A percentile compares a stretch with the other conserved stretches of the same genome.
These are phyloP conservation scores for Cryomyces minteri DNA, from an alignment of 495 filamentous ascomycete genomes.

Conservation along the genomic window DNA sequence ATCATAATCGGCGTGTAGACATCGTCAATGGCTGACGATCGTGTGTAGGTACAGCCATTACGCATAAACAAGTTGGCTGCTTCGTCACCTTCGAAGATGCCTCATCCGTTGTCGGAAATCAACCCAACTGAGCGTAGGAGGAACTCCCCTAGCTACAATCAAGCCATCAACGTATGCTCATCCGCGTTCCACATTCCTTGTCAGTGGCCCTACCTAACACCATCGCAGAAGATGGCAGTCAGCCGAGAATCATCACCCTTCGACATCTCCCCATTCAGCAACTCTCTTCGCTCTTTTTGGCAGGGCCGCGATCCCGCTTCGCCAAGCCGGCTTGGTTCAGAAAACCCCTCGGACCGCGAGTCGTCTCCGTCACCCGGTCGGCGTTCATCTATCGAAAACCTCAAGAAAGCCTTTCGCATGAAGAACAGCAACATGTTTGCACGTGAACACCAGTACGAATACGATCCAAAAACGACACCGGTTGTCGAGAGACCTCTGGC, in stretches of 20 bases:
- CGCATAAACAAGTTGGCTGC: constrained; percentile 21
- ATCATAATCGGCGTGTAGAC: too few species aligned
- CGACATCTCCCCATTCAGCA: constrained; percentile 30
- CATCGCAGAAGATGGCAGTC: constrained; percentile 26
- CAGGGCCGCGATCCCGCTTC: constrained; percentile 49
- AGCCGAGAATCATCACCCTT: constrained; percentile 54
- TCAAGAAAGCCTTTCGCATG: constrained; percentile 84
- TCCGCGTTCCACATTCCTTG: constrained; percentile 3
- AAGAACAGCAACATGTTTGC: constrained; percentile 95
- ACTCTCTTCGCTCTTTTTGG: constrained; percentile 63
- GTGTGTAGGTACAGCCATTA: constrained; percentile 19
- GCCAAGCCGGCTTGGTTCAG: constrained; percentile 40
- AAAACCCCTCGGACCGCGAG: constrained; percentile 50
- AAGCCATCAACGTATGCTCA: constrained; percentile 18
- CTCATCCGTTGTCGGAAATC: constrained; percentile 23
- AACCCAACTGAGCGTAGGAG: constrained; percentile 18
- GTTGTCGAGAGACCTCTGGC: constrained; percentile 59
- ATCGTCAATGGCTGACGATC: too few species aligned
- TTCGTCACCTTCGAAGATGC: constrained; percentile 7
- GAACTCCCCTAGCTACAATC: constrained; percentile 25
- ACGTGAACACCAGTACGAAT: constrained; percentile 72
- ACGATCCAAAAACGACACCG: constrained; percentile 62
- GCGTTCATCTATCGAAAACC: constrained; percentile 77
- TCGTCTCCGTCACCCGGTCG: constrained; percentile 48
- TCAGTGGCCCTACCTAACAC: constrained; percentile 2